These are phyloP conservation scores for Tylopilus plumbeoviolaceoides DNA, from an alignment of 768 basidiomycete species.

Conservation along the genomic window DNA sequence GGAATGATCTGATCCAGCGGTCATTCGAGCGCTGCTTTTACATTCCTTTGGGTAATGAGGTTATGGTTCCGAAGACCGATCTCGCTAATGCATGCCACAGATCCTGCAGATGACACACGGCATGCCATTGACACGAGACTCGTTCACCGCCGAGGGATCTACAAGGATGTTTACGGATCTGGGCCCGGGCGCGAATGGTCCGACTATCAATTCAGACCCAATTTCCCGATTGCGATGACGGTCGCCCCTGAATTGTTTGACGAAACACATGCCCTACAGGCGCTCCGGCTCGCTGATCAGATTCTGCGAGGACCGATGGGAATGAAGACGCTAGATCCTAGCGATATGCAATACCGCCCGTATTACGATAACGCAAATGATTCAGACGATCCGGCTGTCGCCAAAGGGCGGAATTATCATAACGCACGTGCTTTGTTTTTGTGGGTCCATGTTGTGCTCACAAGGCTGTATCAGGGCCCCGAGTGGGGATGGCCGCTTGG, in stretches of 20 bases:
- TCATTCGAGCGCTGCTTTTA: constrained; percentile 93
- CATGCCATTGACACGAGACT: constrained; percentile 68
- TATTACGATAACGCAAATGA: constrained; percentile 94
- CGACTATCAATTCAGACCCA: constrained; percentile 92
- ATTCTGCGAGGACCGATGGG: constrained; percentile 85
- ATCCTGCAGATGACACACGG: constrained; percentile 63
- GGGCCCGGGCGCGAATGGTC: constrained; percentile 88
- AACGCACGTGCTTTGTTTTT: constrained; percentile 46
- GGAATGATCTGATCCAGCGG: constrained; percentile 77
- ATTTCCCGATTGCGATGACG: constrained; percentile 95
- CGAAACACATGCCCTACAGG: constrained; percentile 69
- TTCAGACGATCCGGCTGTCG: constrained; percentile 72
- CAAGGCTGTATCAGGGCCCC: constrained; percentile 54
- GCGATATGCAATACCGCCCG: constrained; percentile 85
- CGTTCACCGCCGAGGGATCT: constrained; percentile 89
- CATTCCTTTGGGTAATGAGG: constrained; percentile 63
- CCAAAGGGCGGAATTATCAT: constrained; percentile 95
- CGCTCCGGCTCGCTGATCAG: constrained; percentile 76
- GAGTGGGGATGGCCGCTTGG: constrained; percentile 97
- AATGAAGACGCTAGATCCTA: constrained; percentile 93
- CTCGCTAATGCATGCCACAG: constrained; percentile 34
- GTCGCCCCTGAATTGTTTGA: constrained; percentile 96
- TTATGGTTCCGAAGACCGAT: background rate
- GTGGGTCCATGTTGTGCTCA: constrained; percentile 11
- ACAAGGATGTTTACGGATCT: constrained; percentile 97